These are phyloP conservation scores for Phylloporus sp. DNA, from an alignment of 768 basidiomycete species.

Conservation along the genomic window DNA sequence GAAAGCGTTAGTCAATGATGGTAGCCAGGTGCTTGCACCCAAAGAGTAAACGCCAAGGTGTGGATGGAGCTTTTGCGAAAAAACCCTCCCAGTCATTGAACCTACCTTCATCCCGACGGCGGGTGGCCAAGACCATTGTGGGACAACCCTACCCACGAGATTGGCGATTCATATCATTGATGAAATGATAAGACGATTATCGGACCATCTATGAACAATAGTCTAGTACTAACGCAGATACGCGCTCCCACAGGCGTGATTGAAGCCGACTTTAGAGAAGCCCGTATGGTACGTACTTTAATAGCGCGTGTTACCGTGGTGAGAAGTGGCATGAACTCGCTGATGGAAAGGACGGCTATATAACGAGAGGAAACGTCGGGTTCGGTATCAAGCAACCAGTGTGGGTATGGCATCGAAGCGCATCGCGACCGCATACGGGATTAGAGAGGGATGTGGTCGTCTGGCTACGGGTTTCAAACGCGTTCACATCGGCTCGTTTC, in stretches of 20 bases:
- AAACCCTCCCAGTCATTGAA: too few species aligned
- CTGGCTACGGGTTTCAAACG: neutral
- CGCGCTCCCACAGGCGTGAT: neutral
- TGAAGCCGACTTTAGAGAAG: conserved; percentile 1
- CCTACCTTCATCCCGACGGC: neutral
- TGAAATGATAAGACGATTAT: conserved; percentile 2
- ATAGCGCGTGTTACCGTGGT: conserved; percentile 10
- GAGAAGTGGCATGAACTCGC: neutral
- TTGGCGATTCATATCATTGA: neutral
- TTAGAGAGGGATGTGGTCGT: conserved; percentile 1
- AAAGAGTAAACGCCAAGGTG: neutral
- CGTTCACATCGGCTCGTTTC: conserved; percentile 1
- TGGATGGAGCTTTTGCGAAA: neutral
- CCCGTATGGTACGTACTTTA: conserved; percentile 1
- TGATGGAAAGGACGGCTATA: neutral
- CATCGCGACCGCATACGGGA: neutral
- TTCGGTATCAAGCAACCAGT: conserved; percentile 1
- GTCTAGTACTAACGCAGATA: neutral
- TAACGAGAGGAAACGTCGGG: neutral
- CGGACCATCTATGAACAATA: conserved; percentile 9
- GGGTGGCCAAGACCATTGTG: neutral
- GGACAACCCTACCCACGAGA: neutral
- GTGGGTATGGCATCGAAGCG: neutral
- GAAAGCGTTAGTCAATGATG: conserved; percentile 12
- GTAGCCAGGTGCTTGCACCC: conserved; percentile 11